Base-by-base conservation (phyloP, 768 basidiomycete species). In the Boletus vinaceobasis region DNA sequence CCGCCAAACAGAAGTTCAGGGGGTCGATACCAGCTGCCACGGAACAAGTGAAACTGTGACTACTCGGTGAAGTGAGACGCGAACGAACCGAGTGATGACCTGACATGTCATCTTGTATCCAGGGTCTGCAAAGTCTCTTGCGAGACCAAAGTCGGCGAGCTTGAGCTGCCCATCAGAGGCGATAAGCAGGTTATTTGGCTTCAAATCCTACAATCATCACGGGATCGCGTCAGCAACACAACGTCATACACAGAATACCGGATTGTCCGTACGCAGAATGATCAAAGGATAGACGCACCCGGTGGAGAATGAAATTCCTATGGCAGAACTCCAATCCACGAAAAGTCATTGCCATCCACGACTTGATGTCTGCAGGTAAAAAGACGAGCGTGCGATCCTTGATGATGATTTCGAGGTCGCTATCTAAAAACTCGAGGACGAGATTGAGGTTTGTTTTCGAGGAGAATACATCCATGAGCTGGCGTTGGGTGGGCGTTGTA, bases 241-340 rank as follows among this genome's bases (percentile, higher is more conserved):
- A 54, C 36, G 33, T 47, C 5, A 6, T 38, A 3, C 5, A 38
- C n/a, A 23, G 42, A 64, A 50, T 46, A 44, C 53, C 36, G 2
- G 43, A 57, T 15, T 7, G n/a, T n/a, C 53, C 58, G 56, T 56
- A 61, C 59, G 38, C 31, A 44, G 36, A 7, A 55, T n/a, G 7
- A 48, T 60, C 35, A 33, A 37, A 56, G 9, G 50, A 55, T n/a
- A 39, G 52, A 69, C 81, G 59, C 68, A 97, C 96, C 51, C 97
- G 83, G 73, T 99, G 97, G 23, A 99, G 77, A 52, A 98, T 82
- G 64, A 87, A 95, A 70, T 94, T 95, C 48, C 95, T 77, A 67
- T 99, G 97, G 62, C 97, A 98, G 70, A 97, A 98, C 72, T 98
- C 97, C n/a, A 99, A 78, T 2, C 97, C 97, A 38, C 94, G 85